Conservation (phyloP, 257 asterid genomes). For the Voacanga thouarsii region DNA sequence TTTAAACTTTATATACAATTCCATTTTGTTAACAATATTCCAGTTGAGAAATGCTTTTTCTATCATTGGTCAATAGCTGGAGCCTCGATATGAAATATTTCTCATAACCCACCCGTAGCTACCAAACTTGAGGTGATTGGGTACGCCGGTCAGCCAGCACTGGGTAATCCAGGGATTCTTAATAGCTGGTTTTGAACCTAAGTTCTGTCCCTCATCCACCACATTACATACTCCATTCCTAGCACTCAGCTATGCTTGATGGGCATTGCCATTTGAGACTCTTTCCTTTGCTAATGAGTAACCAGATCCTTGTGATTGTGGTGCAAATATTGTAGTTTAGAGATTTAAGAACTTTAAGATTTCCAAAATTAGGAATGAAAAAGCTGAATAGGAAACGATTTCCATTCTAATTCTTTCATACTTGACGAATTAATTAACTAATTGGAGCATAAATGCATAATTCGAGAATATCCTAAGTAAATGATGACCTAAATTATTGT, state of each 20-base stretch:
- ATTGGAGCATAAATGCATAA: neutral
- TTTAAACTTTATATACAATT: neutral
- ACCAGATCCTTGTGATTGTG: neutral
- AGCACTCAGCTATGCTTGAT: neutral
- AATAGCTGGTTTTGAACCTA: neutral
- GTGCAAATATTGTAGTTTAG: neutral
- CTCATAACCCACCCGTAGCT: neutral
- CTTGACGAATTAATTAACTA: neutral
- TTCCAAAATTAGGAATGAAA: neutral
- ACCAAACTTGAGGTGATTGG: neutral
- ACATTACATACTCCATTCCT: neutral
- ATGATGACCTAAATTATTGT: neutral
- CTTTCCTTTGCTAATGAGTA: neutral
- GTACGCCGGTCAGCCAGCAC: neutral
- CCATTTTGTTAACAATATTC: neutral
- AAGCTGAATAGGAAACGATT: neutral
- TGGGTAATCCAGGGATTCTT: neutral
- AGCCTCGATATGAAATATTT: neutral
- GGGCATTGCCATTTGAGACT: neutral
- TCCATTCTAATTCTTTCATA: neutral
- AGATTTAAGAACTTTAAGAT: neutral
- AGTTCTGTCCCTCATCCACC: neutral
- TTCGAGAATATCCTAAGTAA: neutral
- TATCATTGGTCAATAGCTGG: neutral
- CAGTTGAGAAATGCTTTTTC: neutral